phyloP scores from a whole-genome alignment of 768 basidiomycete genomes.

The Mycena vitilis region DNA sequence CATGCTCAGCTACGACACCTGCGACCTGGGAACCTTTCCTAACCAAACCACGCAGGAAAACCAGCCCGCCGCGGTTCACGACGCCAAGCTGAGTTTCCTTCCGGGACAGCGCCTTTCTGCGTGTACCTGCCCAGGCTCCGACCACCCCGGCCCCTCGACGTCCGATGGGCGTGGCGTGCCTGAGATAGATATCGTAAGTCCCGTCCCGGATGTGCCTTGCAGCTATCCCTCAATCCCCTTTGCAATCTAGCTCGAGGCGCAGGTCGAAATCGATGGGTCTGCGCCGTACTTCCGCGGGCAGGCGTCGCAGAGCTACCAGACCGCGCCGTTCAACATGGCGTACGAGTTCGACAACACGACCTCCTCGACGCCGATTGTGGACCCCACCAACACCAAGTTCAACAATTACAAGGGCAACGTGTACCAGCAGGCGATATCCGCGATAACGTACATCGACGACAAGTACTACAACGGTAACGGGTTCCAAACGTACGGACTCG shows the following conservation, averaged over 20 bases:
- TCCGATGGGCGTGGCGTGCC: slow-evolving; percentile 72
- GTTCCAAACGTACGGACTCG: slow-evolving; percentile 66
- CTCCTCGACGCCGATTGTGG: slow-evolving; percentile 55
- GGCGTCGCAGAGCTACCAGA: slow-evolving; percentile 71
- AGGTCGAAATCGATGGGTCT: slow-evolving; percentile 55
- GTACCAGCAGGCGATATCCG: slow-evolving; percentile 70
- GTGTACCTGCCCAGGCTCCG: slow-evolving; percentile 74
- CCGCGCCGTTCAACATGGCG: slow-evolving; percentile 68
- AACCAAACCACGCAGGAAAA: slow-evolving; percentile 71
- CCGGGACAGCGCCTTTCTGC: slow-evolving; percentile 79
- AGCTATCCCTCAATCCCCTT: not conserved
- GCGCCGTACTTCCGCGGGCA: slow-evolving; percentile 51
- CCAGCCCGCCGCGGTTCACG: slow-evolving; percentile 67
- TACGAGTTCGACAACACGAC: slow-evolving; percentile 62
- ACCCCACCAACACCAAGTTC: slow-evolving; percentile 54
- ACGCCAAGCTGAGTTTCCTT: slow-evolving; percentile 76
- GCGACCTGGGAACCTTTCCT: slow-evolving; percentile 82
- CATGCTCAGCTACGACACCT: slow-evolving; percentile 60
- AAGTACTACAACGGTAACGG: slow-evolving; percentile 57
- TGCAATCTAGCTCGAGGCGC: slow-evolving; percentile 61
- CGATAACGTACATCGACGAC: slow-evolving; percentile 55
- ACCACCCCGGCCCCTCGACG: slow-evolving; percentile 76
- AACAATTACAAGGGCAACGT: slow-evolving; percentile 66
- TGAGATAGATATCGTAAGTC: slow-evolving; percentile 71
- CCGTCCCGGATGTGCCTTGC: not conserved